Base-by-base conservation (phyloP, 768 basidiomycete genomes). In the Cystobasidium tubakii region DNA sequence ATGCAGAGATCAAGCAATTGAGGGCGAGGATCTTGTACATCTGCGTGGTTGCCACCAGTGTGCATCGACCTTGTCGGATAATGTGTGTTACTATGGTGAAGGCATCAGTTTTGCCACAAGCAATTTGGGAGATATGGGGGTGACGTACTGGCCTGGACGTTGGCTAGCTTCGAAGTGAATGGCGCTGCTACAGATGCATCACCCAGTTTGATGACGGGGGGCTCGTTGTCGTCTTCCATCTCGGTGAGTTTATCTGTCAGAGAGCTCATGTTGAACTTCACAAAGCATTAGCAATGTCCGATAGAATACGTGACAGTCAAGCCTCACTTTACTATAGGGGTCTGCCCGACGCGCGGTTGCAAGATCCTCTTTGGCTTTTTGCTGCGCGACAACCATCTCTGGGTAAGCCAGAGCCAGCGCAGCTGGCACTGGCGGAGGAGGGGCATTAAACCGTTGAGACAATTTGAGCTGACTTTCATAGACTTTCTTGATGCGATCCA, bases 11-110 rank as follows among this genome's bases (percentile, higher is more conserved):
- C 50, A 99, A 84, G 80, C 96, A 98, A 80, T 98, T 99, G 71
- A 99, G 83, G 0, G 95, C 96, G 43, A 99, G 84, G 77, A 99
- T 99, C 84, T 97, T 96, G 87, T 97, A 99, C 96, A 99, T 99
- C 83, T 99, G 96, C 67, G 95, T 90, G 1, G 96, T 99, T 1
- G 96, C 96, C 55, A 98, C 96, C 21, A 99, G 87, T 0, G 96
- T 99, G 84, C 96, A 98, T 33, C 96, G 91, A 27, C 96, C 96
- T 82, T 98, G 96, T 23, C 96, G 88, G 77, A 99, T 96, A 81
- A 99, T 97, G 80, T 95, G 93, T 23, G 91, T 89, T 78, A 99
- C 92, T 94, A 75, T 17, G 46, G 9, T n/a, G 17, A 25, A 62
- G 6, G 34, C 1, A 36, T 53, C 36, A 66, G 23, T 23, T 57